phyloP scores from a whole-genome alignment of 352 stramenopile genomes.

The Elongisporangium undulatum region DNA sequence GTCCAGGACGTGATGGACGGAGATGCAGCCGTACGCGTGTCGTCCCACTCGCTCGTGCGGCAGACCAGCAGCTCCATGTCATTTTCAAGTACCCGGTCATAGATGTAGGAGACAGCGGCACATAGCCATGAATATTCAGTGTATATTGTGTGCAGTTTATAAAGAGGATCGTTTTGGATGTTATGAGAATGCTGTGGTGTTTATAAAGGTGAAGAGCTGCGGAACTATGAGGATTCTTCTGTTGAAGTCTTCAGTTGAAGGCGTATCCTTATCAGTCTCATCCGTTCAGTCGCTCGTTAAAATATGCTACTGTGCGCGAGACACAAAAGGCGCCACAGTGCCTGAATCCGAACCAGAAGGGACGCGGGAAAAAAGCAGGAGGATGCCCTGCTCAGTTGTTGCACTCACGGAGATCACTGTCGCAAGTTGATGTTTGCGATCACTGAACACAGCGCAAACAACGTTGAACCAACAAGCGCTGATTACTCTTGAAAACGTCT shows the following conservation, averaged over 20 bases:
- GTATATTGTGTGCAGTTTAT: too few species aligned
- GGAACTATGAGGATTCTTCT: too few species aligned
- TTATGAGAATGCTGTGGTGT: too few species aligned
- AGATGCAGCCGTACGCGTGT: not conserved
- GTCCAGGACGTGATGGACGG: conserved; percentile 16
- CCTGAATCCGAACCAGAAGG: not conserved
- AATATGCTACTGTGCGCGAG: too few species aligned
- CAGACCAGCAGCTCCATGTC: not conserved
- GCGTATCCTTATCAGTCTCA: not conserved
- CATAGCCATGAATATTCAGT: too few species aligned
- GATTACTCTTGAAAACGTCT: not conserved
- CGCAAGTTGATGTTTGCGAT: not conserved
- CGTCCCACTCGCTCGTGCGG: not conserved
- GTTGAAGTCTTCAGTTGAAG: not conserved
- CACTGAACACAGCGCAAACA: too few species aligned
- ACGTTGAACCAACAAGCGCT: too few species aligned
- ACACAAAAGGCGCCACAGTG: not conserved
- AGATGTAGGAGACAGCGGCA: not conserved
- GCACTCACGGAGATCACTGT: not conserved
- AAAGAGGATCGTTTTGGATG: too few species aligned
- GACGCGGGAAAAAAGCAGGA: not conserved
- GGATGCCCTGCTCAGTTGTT: not conserved
- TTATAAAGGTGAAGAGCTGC: too few species aligned
- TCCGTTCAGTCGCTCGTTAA: not conserved
- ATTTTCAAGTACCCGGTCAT: not conserved